phyloP scores from a whole-genome alignment of 345 rosid species.

The Mangifera indica region DNA sequence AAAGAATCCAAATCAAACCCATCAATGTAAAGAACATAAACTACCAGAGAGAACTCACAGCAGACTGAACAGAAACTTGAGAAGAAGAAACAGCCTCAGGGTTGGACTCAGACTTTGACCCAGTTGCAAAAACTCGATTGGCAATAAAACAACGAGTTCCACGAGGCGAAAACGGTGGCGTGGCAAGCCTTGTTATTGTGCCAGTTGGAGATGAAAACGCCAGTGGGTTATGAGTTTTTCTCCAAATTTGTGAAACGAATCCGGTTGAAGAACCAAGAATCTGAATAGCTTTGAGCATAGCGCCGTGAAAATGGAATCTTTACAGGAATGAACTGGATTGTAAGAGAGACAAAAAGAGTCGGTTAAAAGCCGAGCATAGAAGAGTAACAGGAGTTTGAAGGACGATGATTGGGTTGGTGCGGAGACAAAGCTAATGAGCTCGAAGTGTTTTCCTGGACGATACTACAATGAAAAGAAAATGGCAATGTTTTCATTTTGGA shows the following conservation, averaged over 20 bases:
- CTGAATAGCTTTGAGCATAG: conserved; percentile 76
- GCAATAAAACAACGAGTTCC: conserved; percentile 28
- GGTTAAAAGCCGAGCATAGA: not conserved
- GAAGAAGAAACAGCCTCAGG: conserved; percentile 41
- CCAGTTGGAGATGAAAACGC: conserved; percentile 24
- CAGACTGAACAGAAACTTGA: conserved; percentile 45
- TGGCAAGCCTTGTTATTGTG: conserved; percentile 7
- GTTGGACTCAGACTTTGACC: conserved; percentile 48
- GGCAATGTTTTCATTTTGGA: no score
- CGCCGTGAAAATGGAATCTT: not conserved
- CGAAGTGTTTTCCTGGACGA: no score
- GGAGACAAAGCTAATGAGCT: not conserved
- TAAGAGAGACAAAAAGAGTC: not conserved
- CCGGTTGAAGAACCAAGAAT: conserved; percentile 58
- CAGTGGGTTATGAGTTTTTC: conserved; percentile 31
- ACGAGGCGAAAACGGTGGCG: conserved; percentile 18
- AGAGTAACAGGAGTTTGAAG: not conserved
- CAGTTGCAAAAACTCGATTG: conserved; percentile 42
- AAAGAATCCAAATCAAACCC: conserved; percentile 15
- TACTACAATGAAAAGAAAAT: no score
- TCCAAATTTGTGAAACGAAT: conserved; percentile 50
- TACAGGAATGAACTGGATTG: not conserved
- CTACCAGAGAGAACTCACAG: conserved; percentile 48
- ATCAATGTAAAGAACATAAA: conserved; percentile 3
- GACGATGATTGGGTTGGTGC: not conserved